Evolutionary conservation across 1,139 yeast species (phyloP), one percentile per base, ranked within the genome.

Genomic region (Lodderomyces theae): DNA sequence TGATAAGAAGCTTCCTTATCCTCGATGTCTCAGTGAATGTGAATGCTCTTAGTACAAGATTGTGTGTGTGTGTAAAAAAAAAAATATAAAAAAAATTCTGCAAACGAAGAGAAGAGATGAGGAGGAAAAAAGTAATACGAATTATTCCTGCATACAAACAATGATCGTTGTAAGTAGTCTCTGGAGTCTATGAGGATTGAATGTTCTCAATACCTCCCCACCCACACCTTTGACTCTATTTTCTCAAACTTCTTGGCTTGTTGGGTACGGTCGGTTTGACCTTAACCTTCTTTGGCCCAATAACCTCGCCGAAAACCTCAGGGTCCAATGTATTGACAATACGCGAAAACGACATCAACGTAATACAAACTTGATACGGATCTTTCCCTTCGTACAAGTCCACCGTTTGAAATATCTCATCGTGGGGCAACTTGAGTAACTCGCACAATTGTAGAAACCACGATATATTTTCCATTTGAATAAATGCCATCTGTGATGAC

Each of bases 401-500:
- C 6, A 85, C 77, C 0, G 96, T 87, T 51, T 85, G 92, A 56
- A 88, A 88, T 37, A 85, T 64, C 56, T 88, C 96, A 55, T 86
- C 90, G 48, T 85, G 87, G 4, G 92, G 88, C 3, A 88, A 81
- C 1, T 94, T 92, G 35, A 82, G 65, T 3, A 54, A 39, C 46
- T 79, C 74, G 41, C 87, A 80, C 38, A 82, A 77, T 12, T 69
- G 61, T 26, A 88, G 64, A 54, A 87, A 88, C 47, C 79, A 76
- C 34, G 88, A 80, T 31, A 88, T 86, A 53, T 87, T 87, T 56
- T 88, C 96, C 95, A 87, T 87, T 63, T 83, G 88, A 9, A 86
- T 80, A 61, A 88, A 88, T 2, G 96, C 92, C 84, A 86, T 81
- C 39, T 67, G 68, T n/a, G 89, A 79, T 37, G 69, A 69, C 56